Evolutionary conservation across 805 yeast species (phyloP).

Genomic region (Hanseniaspora pseudoguilliermondii): DNA sequence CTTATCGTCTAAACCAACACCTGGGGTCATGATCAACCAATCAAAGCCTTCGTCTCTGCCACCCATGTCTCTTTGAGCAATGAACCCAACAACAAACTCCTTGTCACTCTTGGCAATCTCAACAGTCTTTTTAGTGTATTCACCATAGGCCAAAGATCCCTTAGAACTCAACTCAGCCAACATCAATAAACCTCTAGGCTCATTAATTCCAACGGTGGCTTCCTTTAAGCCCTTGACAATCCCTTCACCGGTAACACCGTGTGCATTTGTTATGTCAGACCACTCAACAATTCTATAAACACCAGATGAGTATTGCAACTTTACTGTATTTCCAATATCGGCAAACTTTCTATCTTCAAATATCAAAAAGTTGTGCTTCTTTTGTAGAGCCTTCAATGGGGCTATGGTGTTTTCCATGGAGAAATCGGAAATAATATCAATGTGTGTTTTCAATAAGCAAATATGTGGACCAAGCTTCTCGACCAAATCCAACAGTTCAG

Average conservation of each 20-base stretch:
- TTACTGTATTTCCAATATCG: slow-evolving; percentile 95
- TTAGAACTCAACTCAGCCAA: slow-evolving; percentile 89
- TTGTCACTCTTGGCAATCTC: slow-evolving; percentile 80
- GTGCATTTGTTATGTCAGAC: slow-evolving; percentile 97
- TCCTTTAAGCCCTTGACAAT: slow-evolving; percentile 77
- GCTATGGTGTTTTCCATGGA: slow-evolving; percentile 62
- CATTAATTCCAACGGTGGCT: slow-evolving; percentile 52
- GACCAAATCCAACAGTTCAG: slow-evolving; percentile 55
- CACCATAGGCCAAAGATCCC: slow-evolving; percentile 88
- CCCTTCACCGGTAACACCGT: slow-evolving; percentile 92
- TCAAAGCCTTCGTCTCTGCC: slow-evolving; percentile 76
- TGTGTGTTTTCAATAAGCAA: slow-evolving; percentile 85
- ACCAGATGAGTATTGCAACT: slow-evolving; percentile 85
- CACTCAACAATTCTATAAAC: slow-evolving; percentile 78
- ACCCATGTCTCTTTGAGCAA: slow-evolving; percentile 84
- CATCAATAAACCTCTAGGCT: slow-evolving; percentile 85
- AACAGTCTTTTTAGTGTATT: slow-evolving; percentile 74
- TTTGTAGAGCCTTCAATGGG: slow-evolving; percentile 60
- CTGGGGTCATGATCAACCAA: slow-evolving; percentile 96
- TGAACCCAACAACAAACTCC: slow-evolving; percentile 89
- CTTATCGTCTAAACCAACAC: slow-evolving; percentile 93
- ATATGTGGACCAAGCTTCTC: slow-evolving; percentile 84
- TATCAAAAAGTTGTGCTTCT: slow-evolving; percentile 75
- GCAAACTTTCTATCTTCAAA: slow-evolving; percentile 98
- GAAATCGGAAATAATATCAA: slow-evolving; percentile 86